A percentile compares a stretch with the other conserved stretches of the same genome.
These are phyloP conservation scores for Penicillium manginii DNA, from an alignment of 495 filamentous ascomycete species.

Conservation along the genomic window DNA sequence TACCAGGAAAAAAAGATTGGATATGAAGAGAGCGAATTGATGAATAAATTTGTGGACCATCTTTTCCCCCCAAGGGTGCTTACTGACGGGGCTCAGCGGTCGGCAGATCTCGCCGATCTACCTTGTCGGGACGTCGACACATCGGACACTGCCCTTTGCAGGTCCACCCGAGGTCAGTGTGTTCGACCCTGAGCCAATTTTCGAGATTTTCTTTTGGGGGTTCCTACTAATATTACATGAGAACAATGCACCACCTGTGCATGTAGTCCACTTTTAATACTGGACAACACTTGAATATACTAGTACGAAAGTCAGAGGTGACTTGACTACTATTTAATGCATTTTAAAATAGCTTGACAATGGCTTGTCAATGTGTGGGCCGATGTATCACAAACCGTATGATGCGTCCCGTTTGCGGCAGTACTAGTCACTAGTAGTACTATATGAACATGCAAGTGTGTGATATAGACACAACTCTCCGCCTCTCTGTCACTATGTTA, in stretches of 20 bases:
- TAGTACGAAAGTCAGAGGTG: not conserved
- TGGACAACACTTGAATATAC: not conserved
- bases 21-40: not conserved
- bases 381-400: slow-evolving; percentile 12
- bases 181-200: not conserved
- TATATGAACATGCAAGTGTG: too few species aligned
- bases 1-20: not conserved
- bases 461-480: too few species aligned
- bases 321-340: too few species aligned
- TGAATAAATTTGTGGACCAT: not conserved
- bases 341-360: not conserved
- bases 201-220: not conserved
- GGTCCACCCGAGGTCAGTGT: not conserved
- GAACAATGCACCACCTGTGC: too few species aligned
- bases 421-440: too few species aligned
- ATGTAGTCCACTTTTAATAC: too few species aligned
- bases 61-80: not conserved
- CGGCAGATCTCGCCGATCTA: slow-evolving; percentile 24
- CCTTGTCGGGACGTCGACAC: slow-evolving; percentile 19
- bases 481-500: too few species aligned
- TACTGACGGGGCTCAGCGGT: slow-evolving; percentile 1
- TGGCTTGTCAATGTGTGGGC: not conserved
- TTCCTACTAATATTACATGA: not conserved
- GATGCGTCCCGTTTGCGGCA: not conserved
- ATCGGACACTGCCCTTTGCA: slow-evolving; percentile 2